These are phyloP conservation scores for Mycosphaerella sp. DNA, from an alignment of 2,329 filamentous ascomycete species.

Conservation along the genomic window DNA sequence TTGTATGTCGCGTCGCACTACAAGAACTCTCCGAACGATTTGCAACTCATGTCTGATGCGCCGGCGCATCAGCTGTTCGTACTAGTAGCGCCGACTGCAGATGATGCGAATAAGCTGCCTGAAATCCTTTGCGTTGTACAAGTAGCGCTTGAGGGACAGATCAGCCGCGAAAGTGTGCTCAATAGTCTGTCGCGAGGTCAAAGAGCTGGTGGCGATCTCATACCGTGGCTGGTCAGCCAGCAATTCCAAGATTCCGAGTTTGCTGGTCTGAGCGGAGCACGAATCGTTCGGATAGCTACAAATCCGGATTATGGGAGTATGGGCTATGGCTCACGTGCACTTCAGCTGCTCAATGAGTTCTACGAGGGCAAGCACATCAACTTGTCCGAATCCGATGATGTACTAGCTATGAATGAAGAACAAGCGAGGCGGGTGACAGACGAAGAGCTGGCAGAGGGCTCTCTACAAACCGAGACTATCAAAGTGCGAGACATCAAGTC, in stretches of 20 bases:
- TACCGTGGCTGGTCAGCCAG: conserved; percentile 95
- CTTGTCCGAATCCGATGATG: conserved; percentile 63
- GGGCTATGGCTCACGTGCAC: conserved; percentile 87
- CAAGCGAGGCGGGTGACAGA: conserved; percentile 72
- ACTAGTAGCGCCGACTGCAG: conserved; percentile 75
- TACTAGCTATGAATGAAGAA: conserved; percentile 41
- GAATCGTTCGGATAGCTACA: conserved; percentile 89
- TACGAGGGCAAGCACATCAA: conserved; percentile 90
- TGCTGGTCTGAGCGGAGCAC: conserved; percentile 82
- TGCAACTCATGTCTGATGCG: conserved; percentile 98
- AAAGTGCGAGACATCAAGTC: conserved; percentile 81
- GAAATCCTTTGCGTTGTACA: conserved; percentile 95
- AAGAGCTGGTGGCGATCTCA: conserved; percentile 83
- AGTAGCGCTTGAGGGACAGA: conserved; percentile 87
- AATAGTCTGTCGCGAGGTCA: conserved; percentile 85
- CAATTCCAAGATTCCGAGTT: conserved; percentile 99
- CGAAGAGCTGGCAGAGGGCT: conserved; percentile 67
- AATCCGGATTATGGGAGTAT: conserved; percentile 88
- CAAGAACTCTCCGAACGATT: conserved; percentile 95
- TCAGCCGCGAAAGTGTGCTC: conserved; percentile 86
- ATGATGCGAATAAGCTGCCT: conserved; percentile 69
- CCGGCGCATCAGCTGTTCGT: conserved; percentile 96
- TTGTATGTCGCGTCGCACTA: conserved; percentile 96
- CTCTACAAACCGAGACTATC: conserved; percentile 78
- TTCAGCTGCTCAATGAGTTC: conserved; percentile 83